Conservation (phyloP, 805 yeast species). For the Tetrapisispora namnaoensis region DNA sequence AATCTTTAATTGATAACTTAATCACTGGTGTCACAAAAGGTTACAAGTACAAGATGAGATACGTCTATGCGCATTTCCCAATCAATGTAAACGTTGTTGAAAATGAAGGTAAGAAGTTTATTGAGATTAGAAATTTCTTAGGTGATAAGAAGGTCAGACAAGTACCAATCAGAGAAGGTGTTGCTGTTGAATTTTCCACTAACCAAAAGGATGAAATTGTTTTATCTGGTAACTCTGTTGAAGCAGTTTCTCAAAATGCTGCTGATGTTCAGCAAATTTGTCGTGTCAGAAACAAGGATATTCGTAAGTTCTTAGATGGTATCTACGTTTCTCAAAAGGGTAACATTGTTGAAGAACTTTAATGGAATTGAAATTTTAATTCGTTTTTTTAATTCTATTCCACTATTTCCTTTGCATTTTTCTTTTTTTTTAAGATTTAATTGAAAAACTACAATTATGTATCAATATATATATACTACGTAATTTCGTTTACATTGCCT, state of each 20-base stretch:
- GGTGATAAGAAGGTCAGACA: constrained; percentile 98
- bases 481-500: neutral
- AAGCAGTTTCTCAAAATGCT: constrained; percentile 95
- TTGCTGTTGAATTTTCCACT: constrained; percentile 68
- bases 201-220: constrained; percentile 90
- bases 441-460: neutral
- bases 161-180: constrained; percentile 83
- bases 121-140: constrained; percentile 98
- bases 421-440: neutral
- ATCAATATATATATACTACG: neutral
- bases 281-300: constrained; percentile 99
- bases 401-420: neutral
- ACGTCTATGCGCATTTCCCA: constrained; percentile 99
- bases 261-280: constrained; percentile 97
- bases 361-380: constrained; percentile 7
- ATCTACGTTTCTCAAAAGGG: constrained; percentile 97
- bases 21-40: constrained; percentile 98
- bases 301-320: constrained; percentile 99
- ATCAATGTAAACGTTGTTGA: constrained; percentile 91
- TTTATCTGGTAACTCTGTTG: constrained; percentile 52
- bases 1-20: constrained; percentile 88
- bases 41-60: constrained; percentile 99
- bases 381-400: neutral
- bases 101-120: constrained; percentile 58
- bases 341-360: constrained; percentile 59